These are phyloP conservation scores for Fusarium veterinarium DNA, from an alignment of 2,329 filamentous ascomycete genomes.

Conservation along the genomic window DNA sequence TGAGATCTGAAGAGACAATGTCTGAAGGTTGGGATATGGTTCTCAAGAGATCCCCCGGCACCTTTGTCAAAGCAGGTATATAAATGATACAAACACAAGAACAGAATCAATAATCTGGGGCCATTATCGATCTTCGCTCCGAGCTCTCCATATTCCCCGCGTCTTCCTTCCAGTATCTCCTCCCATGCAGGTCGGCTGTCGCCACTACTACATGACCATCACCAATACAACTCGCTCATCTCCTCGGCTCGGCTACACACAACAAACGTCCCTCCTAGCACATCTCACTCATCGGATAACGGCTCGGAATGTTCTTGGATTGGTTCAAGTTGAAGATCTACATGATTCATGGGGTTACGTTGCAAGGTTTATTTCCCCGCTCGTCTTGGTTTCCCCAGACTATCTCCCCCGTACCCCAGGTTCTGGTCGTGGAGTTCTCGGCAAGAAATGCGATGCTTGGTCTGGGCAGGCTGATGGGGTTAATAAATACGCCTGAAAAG, in stretches of 20 bases:
- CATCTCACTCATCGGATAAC: not conserved
- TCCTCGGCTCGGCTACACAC: not conserved
- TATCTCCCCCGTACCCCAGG: not conserved
- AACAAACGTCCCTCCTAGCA: not conserved
- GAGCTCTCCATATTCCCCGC: not conserved
- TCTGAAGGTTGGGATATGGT: not conserved
- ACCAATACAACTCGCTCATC: not conserved
- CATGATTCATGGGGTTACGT: not conserved
- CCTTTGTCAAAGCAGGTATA: not conserved
- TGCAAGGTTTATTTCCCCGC: constrained; percentile 13
- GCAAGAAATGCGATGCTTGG: not conserved
- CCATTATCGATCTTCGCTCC: not conserved
- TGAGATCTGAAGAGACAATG: not conserved
- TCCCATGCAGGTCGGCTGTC: constrained; percentile 2
- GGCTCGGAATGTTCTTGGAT: constrained; percentile 3
- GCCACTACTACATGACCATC: not conserved
- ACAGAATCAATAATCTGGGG: rapidly evolving
- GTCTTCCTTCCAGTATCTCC: not conserved
- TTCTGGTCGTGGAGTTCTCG: not conserved
- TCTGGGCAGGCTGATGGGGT: not conserved
- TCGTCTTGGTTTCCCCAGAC: constrained; percentile 3
- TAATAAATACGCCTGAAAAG: not conserved
- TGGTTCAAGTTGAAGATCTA: not conserved
- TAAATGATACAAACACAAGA: not conserved
- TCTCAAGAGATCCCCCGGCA: rapidly evolving